Base-by-base conservation (phyloP, 306 rosid species). In the Quercus wislizeni region DNA sequence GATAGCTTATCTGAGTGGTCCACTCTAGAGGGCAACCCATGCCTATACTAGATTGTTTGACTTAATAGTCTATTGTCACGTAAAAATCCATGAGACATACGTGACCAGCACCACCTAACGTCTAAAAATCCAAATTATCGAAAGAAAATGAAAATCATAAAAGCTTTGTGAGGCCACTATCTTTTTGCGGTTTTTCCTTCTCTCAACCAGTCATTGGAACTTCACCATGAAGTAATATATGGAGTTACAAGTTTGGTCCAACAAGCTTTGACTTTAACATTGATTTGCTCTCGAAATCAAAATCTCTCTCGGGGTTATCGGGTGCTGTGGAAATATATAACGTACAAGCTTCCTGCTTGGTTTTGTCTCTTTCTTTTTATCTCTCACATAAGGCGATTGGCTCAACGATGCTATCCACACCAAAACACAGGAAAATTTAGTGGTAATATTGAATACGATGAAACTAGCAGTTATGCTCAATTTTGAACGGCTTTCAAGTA, bases 31-130 rank as follows among this genome's bases (percentile, higher is more conserved):
- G 71, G 79, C 80, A 78, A 73, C 72, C 35, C 11, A 74, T 69
- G 55, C 58, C 27, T 52, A 71, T 77, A 52, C 73, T 75, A 80
- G 64, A 76, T 74, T 51, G 63, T 65, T 85, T 80, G 88, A 82
- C 84, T 81, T 56, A 64, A 76, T 67, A 54, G 72, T 38, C n/a
- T 78, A 10, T 46, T 70, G 84, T 86, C 76, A 80, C 78, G 76
- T 76, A 79, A 62, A 79, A 81, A 72, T 78, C 86, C 91, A 87
- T 87, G 85, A 79, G 90, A 78, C 86, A 77, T 79, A 87, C 89
- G 91, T 92, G 97, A 90, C 85, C 70, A 82, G 79, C 91, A 90
- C 93, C 87, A 89, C 92, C 91, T 75, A 90, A 85, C 90, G 69
- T 73, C 83, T 49, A 82, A 83, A 86, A 76, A 89, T 90, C 85